phyloP scores from a whole-genome alignment of 2,329 filamentous ascomycete genomes.

The Fusarium euwallaceae region DNA sequence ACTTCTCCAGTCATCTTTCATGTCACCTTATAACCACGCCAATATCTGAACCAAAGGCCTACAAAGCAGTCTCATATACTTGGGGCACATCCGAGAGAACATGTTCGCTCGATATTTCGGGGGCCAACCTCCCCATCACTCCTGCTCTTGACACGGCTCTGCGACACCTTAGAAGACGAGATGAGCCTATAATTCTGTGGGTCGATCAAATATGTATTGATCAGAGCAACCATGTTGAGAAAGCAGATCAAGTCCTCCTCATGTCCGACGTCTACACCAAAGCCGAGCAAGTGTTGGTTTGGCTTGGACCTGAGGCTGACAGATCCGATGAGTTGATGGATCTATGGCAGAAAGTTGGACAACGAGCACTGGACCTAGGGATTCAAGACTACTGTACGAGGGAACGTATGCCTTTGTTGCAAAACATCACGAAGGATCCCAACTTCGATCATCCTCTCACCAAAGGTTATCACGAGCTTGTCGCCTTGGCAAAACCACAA shows the following conservation, averaged over 20 bases:
- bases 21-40: neutral
- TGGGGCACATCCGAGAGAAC: neutral
- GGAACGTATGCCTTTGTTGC: neutral
- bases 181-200: neutral
- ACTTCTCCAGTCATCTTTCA: neutral
- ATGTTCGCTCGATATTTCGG: neutral
- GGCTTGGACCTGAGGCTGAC: neutral
- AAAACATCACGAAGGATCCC: neutral
- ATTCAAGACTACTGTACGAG: slow-evolving; percentile 3
- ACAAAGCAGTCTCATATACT: slow-evolving; percentile 8
- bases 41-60: neutral
- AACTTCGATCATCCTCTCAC: neutral
- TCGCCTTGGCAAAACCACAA: neutral
- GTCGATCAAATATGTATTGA: slow-evolving; percentile 9
- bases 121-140: neutral
- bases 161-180: neutral
- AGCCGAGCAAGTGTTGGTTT: slow-evolving; percentile 4
- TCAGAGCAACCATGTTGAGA: neutral
- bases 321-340: slow-evolving; percentile 11
- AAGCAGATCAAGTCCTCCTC: slow-evolving; percentile 8
- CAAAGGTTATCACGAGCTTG: neutral
- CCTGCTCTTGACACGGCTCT: neutral
- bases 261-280: slow-evolving; percentile 3
- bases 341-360: neutral
- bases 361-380: neutral